Conservation (phyloP, 2,329 filamentous ascomycete species). For the Dothideomycetes sp. region DNA sequence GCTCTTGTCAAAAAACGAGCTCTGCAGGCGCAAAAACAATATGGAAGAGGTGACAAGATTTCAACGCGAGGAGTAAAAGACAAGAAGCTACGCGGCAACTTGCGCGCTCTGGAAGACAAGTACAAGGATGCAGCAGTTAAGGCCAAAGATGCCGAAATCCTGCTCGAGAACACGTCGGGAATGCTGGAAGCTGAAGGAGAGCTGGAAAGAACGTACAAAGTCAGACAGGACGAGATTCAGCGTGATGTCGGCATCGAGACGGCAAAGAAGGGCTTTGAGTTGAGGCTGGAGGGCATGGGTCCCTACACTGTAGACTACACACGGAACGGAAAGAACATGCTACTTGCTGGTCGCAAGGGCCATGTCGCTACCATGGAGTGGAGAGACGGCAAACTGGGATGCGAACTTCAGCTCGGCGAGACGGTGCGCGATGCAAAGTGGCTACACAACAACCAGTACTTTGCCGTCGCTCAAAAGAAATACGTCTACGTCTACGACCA, state of each 20-base stretch:
- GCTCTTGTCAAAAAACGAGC: slow-evolving; percentile 25
- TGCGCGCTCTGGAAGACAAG: slow-evolving; percentile 70
- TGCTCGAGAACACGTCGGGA: slow-evolving; percentile 76
- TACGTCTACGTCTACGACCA: slow-evolving; percentile 94
- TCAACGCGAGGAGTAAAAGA: slow-evolving; percentile 67
- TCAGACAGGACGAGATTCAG: slow-evolving; percentile 78
- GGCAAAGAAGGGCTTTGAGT: slow-evolving; percentile 85
- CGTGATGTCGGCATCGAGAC: slow-evolving; percentile 68
- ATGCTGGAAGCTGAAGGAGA: slow-evolving; percentile 83
- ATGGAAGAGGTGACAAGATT: slow-evolving; percentile 75
- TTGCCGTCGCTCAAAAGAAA: slow-evolving; percentile 93
- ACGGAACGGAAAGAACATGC: slow-evolving; percentile 73
- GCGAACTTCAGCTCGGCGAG: slow-evolving; percentile 83
- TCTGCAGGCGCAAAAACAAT: slow-evolving; percentile 49
- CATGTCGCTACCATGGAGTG: slow-evolving; percentile 97
- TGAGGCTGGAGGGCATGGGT: slow-evolving; percentile 72
- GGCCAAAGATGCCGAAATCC: slow-evolving; percentile 90
- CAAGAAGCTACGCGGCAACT: slow-evolving; percentile 77
- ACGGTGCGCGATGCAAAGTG: slow-evolving; percentile 83
- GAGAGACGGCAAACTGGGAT: slow-evolving; percentile 82
- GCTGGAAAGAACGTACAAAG: slow-evolving; percentile 85
- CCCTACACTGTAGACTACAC: slow-evolving; percentile 88
- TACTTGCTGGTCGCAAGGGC: slow-evolving; percentile 82
- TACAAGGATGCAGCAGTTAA: slow-evolving; percentile 71
- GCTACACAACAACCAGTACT: slow-evolving; percentile 90